These are phyloP conservation scores for Russula brevipes DNA, from an alignment of 768 basidiomycete genomes.

Conservation along the genomic window DNA sequence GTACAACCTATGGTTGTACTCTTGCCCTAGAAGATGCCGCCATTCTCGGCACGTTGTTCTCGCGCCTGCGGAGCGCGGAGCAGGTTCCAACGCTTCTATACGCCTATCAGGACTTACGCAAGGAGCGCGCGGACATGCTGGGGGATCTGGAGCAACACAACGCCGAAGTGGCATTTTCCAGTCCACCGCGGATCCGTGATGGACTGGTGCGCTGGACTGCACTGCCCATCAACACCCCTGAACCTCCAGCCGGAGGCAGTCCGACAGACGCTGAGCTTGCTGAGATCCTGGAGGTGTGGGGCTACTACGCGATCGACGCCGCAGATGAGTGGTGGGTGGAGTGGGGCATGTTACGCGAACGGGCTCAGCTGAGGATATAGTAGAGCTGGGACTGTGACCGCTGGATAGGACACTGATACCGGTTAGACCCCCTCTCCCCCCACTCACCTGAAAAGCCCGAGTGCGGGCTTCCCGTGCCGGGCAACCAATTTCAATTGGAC, in stretches of 20 bases:
- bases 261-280: constrained; percentile 17
- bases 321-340: constrained; percentile 25
- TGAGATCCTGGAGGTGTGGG: constrained; percentile 20
- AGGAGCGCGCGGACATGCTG: constrained; percentile 23
- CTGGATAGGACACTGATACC: background rate
- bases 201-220: constrained; percentile 13
- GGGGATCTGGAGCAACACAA: constrained; percentile 6
- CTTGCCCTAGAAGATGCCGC: constrained; percentile 31
- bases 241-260: background rate
- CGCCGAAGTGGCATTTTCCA: background rate
- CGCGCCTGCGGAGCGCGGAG: constrained; percentile 25
- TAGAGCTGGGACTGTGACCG: background rate
- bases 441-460: too few species aligned
- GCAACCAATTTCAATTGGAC: background rate
- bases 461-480: too few species aligned
- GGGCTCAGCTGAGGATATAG: background rate
- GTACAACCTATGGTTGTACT: constrained; percentile 33
- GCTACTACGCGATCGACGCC: constrained; percentile 21
- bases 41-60: constrained; percentile 30
- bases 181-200: constrained; percentile 7
- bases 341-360: constrained; percentile 23
- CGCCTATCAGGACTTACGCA: constrained; percentile 30
- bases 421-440: too few species aligned
- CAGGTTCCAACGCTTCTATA: constrained; percentile 28
- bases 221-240: background rate